These are phyloP conservation scores for Sarocladium strictum DNA, from an alignment of 2,329 filamentous ascomycete species.

Conservation along the genomic window DNA sequence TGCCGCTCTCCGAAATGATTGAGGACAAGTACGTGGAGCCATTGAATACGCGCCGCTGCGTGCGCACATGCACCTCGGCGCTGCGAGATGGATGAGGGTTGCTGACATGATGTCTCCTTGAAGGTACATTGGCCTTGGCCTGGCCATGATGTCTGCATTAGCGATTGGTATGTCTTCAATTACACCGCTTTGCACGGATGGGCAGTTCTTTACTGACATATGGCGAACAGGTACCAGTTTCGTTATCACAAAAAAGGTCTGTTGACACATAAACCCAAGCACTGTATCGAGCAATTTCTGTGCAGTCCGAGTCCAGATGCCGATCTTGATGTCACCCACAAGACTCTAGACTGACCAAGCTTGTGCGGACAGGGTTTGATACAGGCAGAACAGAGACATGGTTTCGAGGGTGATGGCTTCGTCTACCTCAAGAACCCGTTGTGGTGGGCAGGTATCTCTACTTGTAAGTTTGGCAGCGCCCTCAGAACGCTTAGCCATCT, in stretches of 20 bases:
- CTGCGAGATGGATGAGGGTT: not conserved
- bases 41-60: not conserved
- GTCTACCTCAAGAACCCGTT: constrained; percentile 90
- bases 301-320: no score
- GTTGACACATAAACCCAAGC: constrained; percentile 9
- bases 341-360: constrained; percentile 1
- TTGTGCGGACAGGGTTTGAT: constrained; percentile 64
- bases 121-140: constrained; percentile 70
- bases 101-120: constrained; percentile 10
- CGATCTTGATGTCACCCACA: no score
- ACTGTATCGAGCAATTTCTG: no score
- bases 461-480: constrained; percentile 53
- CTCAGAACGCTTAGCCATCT: not conserved
- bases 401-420: constrained; percentile 94
- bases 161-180: constrained; percentile 65
- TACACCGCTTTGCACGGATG: not conserved
- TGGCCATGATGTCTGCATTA: constrained; percentile 69
- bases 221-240: constrained; percentile 76
- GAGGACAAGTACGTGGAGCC: constrained; percentile 31
- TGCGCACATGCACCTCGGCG: not conserved
- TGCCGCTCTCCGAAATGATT: constrained; percentile 21
- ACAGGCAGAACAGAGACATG: constrained; percentile 84
- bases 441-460: constrained; percentile 94
- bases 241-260: constrained; percentile 97
- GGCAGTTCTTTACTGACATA: constrained; percentile 16